Evolutionary conservation across 352 stramenopile species (phyloP), one percentile per base, ranked within the genome.

Genomic region (Globisporangium irregulare): DNA sequence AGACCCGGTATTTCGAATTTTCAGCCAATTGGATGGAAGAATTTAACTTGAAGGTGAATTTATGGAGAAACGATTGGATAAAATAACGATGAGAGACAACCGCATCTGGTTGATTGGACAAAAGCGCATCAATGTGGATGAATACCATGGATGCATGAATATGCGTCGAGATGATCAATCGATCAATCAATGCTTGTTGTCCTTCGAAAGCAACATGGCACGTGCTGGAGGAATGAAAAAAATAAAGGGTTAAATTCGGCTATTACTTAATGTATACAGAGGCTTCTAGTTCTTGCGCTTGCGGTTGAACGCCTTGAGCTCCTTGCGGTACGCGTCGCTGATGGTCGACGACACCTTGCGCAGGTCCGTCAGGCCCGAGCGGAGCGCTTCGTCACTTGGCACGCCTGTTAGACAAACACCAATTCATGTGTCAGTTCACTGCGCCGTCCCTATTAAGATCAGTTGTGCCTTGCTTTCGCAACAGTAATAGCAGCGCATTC

Each of bases 251-350:
- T 65, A 46, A 58, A 65, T 65, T 68, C 4, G 46, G 53, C 53
- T 57, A 68, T 62, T 68, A 64, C 24, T 63, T 69, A 70, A 53
- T 73, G 54, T 38, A 61, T 70, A 60, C 58, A 70, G 34, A 64
- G 54, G 65, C 29, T 71, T 61, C 70, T 86, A 89, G 69, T 87
- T 89, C 75, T 90, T 94, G 73, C 77, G 81, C 73, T 91, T 89
- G 74, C 85, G 85, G 73, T 91, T 91, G 71, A 91, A 93, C 6
- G 85, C 80, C 71, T 92, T 92, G 61, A 94, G 81, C 67, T 93
- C 87, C 75, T 92, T 93, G 62, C 79, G 77, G 73, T 93, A 94
- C 36, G 83, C 81, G 69, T 94, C 86, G 34, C 73, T 78, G 63
- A 94, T 85, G 38, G 87, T 72, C 25, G 77, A 86, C 62, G 82